These are phyloP conservation scores for Jacaranda copaia DNA, from an alignment of 257 asterid genomes.

Conservation along the genomic window DNA sequence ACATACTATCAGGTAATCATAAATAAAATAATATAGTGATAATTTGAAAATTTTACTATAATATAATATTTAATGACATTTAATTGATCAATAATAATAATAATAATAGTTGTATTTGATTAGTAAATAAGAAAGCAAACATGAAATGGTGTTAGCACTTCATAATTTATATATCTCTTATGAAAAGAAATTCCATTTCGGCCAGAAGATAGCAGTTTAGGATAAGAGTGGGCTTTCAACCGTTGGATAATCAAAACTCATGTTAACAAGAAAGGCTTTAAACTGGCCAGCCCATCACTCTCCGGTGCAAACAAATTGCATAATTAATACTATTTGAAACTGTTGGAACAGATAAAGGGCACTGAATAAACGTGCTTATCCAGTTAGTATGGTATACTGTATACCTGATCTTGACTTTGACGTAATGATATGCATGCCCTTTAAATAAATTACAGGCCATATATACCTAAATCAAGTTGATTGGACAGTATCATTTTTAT, in stretches of 20 bases:
- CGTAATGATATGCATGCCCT: background rate
- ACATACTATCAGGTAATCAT: too few species aligned
- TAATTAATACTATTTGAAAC: background rate
- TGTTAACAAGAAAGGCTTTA: background rate
- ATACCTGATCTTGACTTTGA: background rate
- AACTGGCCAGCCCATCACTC: background rate
- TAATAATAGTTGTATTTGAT: too few species aligned
- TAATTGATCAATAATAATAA: too few species aligned
- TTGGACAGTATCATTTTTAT: background rate
- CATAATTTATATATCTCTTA: background rate
- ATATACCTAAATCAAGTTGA: background rate
- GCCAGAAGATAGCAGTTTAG: background rate
- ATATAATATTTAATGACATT: too few species aligned
- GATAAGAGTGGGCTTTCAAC: background rate
- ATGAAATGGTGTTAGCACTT: too few species aligned
- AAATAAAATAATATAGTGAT: too few species aligned
- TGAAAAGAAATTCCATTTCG: background rate
- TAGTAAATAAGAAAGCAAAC: too few species aligned
- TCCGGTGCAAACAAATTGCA: background rate
- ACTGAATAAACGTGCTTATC: background rate
- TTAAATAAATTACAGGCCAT: background rate
- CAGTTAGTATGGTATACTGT: too few species aligned
- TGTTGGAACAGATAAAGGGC: background rate
- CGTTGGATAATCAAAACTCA: background rate
- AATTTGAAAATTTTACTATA: too few species aligned